A percentile compares a stretch with the other conserved stretches of the same genome.
Evolutionary conservation across 371 early-diverging fungal species (phyloP).

Genomic region (Apophysomyces sp.): DNA sequence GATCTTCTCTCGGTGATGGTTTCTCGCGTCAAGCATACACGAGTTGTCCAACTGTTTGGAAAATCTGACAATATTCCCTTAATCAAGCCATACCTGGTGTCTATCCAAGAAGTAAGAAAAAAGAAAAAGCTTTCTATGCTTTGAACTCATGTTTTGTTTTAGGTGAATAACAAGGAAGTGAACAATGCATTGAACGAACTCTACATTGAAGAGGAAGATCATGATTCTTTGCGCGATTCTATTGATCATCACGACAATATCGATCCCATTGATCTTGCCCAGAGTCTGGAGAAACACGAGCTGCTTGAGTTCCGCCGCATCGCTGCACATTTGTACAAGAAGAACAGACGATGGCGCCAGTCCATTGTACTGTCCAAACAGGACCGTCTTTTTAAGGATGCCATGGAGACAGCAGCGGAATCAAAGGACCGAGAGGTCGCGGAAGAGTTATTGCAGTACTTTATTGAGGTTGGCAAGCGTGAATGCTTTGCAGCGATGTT

Average conservation of each 20-base stretch:
- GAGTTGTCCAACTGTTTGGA: constrained; percentile 95
- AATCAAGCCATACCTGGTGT: constrained; percentile 90
- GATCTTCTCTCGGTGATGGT: constrained; percentile 88
- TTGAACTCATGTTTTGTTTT: neutral
- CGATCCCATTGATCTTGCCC: constrained; percentile 89
- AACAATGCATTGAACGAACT: constrained; percentile 95
- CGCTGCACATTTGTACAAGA: constrained; percentile 92
- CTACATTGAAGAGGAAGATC: constrained; percentile 96
- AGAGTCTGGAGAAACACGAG: constrained; percentile 91
- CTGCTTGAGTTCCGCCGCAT: constrained; percentile 96
- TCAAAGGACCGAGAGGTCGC: constrained; percentile 85
- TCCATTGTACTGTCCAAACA: constrained; percentile 93
- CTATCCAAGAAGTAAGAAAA: constrained; percentile 74
- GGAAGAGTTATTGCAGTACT: constrained; percentile 91
- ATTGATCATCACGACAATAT: constrained; percentile 92
- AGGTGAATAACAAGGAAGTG: constrained; percentile 86
- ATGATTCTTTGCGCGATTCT: constrained; percentile 83
- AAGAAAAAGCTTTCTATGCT: neutral
- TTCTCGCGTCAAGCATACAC: constrained; percentile 91
- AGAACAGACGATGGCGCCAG: constrained; percentile 93
- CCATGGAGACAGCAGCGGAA: constrained; percentile 94
- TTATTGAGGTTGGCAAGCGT: constrained; percentile 85
- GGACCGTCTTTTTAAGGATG: constrained; percentile 95
- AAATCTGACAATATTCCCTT: constrained; percentile 95
- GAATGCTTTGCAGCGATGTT: constrained; percentile 93